Evolutionary conservation across 139 green algal species (phyloP).

Genomic region (Chlorella sorokiniana): DNA sequence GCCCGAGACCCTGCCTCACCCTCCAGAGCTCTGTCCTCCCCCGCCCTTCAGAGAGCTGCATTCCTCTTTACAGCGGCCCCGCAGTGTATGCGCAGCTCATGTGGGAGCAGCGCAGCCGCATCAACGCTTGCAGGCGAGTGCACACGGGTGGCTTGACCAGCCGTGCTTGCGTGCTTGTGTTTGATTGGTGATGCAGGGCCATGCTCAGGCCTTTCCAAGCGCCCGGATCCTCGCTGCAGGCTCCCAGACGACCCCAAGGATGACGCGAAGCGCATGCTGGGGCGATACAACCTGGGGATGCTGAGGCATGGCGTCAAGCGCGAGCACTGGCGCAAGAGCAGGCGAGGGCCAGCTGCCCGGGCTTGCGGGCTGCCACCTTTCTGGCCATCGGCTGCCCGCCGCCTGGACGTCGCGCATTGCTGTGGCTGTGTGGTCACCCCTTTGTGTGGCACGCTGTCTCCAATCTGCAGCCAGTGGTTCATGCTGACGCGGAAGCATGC

Average conservation of each 20-base stretch:
- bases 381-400: not conserved
- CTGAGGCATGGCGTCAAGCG: not conserved
- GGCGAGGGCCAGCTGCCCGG: not conserved
- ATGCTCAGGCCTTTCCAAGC: too few relatives aligned
- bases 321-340: constrained; percentile 9
- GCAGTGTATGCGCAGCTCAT: constrained; percentile 45
- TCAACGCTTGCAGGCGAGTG: constrained; percentile 49
- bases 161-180: too few relatives aligned
- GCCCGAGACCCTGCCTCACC: not conserved
- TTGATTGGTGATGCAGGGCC: too few relatives aligned
- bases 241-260: not conserved
- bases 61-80: constrained; percentile 46
- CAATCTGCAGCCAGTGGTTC: constrained; percentile 31
- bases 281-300: constrained; percentile 18
- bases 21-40: not conserved
- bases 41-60: constrained; percentile 31
- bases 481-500: constrained; percentile 39
- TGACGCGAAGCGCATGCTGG: not conserved
- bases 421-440: not conserved
- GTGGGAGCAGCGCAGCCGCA: constrained; percentile 25
- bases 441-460: not conserved
- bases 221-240: too few relatives aligned
- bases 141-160: not conserved
- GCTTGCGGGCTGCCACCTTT: not conserved
- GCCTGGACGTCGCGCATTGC: not conserved